Evolutionary conservation across 2,329 filamentous ascomycete species (phyloP), one percentile per base, ranked within the genome.

Genomic region (Fusarium floridanum): DNA sequence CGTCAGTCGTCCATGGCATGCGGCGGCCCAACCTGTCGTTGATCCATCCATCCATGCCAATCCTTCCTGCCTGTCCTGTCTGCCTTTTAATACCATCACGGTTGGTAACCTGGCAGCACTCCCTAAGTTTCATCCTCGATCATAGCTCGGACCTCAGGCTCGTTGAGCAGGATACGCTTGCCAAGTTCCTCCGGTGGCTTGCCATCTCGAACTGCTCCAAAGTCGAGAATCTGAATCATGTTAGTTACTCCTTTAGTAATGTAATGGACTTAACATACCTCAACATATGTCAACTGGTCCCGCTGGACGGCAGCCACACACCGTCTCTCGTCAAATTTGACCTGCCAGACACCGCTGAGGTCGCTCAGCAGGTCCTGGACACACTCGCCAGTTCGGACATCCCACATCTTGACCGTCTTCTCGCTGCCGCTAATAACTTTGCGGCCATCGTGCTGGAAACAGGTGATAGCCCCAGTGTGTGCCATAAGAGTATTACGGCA

Each of bases 351-450:
- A n/a, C 96, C 95, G 76, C 93, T 96, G 39, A 99, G 88, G 80
- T 98, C 95, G 16, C 95, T 98, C 79, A 99, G 87, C 48, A 99
- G 89, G 83, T 99, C 96, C 76, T 96, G 94, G 62, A 98, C 91
- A 81, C 95, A 98, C 78, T 98, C 94, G 59, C 97, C 97, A 2
- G 93, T 97, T 78, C 92, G 91, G 60, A 98, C 93, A 80, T 99
- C 95, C 97, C 97, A 99, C 94, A 99, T 97, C 87, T 99, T 99
- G 74, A 99, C 87, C 5, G 95, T 98, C 79, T 96, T 92, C 82
- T 99, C 97, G 68, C 95, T 98, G 65, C 97, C 97, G 45, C 94
- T 97, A 67, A 99, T 98, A 37, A 99, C 95, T 81, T 99, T 99
- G 76, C 95, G 93, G 0, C 93, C 95, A 81, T 99, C 97, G 78